Evolutionary conservation across 1,284 basidiomycete genomes (phyloP).

Genomic region (Leccinum insigne): DNA sequence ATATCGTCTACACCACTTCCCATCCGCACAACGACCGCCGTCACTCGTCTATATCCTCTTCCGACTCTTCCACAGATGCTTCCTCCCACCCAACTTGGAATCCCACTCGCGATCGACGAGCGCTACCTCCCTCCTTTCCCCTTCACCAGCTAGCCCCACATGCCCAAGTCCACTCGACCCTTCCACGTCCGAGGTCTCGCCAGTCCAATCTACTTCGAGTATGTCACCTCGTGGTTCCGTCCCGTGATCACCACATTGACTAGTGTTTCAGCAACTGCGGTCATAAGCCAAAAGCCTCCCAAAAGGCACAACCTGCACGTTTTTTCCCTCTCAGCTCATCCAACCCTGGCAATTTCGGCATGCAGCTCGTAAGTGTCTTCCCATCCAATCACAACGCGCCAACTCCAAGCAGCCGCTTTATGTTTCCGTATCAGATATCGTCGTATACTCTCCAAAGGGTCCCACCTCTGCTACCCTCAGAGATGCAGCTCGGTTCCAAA

Average conservation of each 20-base stretch:
- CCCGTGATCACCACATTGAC: slow-evolving; percentile 6
- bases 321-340: slow-evolving; percentile 47
- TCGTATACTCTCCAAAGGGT: slow-evolving; percentile 55
- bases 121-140: slow-evolving; percentile 27
- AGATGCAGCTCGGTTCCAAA: slow-evolving; percentile 37
- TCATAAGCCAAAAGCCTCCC: slow-evolving; percentile 8
- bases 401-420: slow-evolving; percentile 49
- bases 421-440: slow-evolving; percentile 62
- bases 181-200: slow-evolving; percentile 5
- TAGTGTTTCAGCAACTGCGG: slow-evolving; percentile 9
- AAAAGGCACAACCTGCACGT: slow-evolving; percentile 45
- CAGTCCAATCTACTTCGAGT: slow-evolving; percentile 10
- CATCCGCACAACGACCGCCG: slow-evolving; percentile 20
- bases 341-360: slow-evolving; percentile 69
- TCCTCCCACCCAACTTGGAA: slow-evolving; percentile 20
- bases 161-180: slow-evolving; percentile 10
- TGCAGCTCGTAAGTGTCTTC: slow-evolving; percentile 60
- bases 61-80: slow-evolving; percentile 24
- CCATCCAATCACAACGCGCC: background rate
- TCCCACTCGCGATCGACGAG: slow-evolving; percentile 30
- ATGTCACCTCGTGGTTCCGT: background rate
- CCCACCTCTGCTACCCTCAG: slow-evolving; percentile 42
- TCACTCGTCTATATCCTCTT: slow-evolving; percentile 20
- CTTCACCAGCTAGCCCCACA: slow-evolving; percentile 20
- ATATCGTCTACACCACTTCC: slow-evolving; percentile 13